These are phyloP conservation scores for Plasmodium inui DNA, from an alignment of 169 alveolate genomes.

Conservation along the genomic window DNA sequence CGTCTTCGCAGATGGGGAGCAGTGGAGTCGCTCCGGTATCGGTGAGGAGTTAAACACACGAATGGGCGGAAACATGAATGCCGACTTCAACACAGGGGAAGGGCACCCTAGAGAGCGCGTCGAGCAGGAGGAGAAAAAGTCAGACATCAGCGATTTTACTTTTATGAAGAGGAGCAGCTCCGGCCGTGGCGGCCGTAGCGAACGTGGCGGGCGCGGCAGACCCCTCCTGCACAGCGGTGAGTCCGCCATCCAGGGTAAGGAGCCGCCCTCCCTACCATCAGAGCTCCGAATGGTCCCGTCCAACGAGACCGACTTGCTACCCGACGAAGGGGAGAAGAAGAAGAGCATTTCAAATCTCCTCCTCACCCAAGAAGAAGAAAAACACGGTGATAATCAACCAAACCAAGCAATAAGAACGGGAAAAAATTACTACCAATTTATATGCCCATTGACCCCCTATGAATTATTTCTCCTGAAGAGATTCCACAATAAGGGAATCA, in stretches of 20 bases:
- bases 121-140: constrained; percentile 5
- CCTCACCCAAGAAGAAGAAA: neutral
- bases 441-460: constrained; percentile 62
- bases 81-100: neutral
- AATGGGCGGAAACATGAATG: neutral
- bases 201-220: neutral
- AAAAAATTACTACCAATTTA: constrained; percentile 7
- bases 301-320: neutral
- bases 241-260: neutral
- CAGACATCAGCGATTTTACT: constrained; percentile 8
- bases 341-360: neutral
- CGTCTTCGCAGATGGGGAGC: neutral
- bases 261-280: too few relatives aligned
- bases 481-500: constrained; percentile 43
- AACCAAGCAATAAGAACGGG: constrained; percentile 26
- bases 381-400: neutral
- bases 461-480: constrained; percentile 32
- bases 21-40: too few relatives aligned
- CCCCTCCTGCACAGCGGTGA: neutral
- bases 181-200: neutral
- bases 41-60: neutral
- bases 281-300: neutral
- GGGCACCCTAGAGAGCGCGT: neutral
- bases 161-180: neutral
- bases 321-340: neutral